phyloP scores from a whole-genome alignment of 345 rosid genomes.

The Populus nigra region DNA sequence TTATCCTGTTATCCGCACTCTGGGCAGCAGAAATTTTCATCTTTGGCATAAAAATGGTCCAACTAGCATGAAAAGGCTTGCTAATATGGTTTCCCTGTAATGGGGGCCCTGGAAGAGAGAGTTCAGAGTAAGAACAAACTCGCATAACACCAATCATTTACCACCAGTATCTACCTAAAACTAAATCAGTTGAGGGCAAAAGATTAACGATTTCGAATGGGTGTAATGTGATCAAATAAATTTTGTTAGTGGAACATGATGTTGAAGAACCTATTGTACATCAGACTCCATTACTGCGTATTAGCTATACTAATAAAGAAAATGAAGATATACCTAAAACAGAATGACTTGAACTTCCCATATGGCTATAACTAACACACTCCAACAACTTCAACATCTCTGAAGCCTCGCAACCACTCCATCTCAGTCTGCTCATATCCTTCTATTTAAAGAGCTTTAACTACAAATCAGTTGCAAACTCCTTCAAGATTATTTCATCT shows the following conservation, averaged over 20 bases:
- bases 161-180: not conserved
- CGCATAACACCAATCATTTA: not conserved
- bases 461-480: conserved; percentile 18
- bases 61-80: not conserved
- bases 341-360: conserved; percentile 14
- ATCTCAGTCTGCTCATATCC: conserved; percentile 13
- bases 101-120: not conserved
- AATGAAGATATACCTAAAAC: conserved; percentile 18
- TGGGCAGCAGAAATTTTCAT: not conserved
- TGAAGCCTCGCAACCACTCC: conserved; percentile 37
- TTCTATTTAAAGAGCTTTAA: conserved; percentile 41
- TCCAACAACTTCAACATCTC: conserved; percentile 47
- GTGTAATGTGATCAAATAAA: not conserved
- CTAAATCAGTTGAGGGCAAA: not conserved
- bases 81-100: not conserved
- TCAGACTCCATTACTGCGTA: not conserved
- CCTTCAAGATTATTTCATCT: conserved; percentile 21
- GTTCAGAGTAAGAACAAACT: not conserved
- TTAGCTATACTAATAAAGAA: not conserved
- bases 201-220: not conserved
- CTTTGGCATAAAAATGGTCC: not conserved
- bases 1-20: not conserved
- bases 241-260: not conserved
- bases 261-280: not conserved
- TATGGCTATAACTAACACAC: conserved; percentile 2